These are phyloP conservation scores for Talinum fruticosum DNA, from an alignment of 148 eudicot genomes.

Conservation along the genomic window DNA sequence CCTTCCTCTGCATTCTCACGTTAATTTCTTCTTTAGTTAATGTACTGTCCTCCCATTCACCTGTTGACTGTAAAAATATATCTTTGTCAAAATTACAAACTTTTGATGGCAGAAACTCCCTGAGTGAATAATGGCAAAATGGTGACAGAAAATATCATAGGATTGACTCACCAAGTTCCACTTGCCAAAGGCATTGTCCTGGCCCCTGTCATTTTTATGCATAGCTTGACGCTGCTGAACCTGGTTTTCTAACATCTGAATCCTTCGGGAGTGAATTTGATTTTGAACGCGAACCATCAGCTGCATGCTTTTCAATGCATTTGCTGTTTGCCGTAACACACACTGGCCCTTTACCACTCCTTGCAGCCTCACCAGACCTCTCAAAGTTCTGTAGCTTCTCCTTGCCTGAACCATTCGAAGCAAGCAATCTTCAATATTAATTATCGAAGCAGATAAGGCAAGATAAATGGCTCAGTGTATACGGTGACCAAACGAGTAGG, in stretches of 20 bases:
- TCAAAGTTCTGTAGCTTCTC: conserved; percentile 69
- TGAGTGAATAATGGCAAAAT: neutral
- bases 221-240: conserved; percentile 48
- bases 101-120: neutral
- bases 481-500: neutral
- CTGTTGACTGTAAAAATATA: conserved; percentile 30
- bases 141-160: neutral
- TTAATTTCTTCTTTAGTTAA: conserved; percentile 81
- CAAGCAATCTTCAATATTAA: no score
- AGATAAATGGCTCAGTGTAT: no score
- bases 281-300: conserved; percentile 81
- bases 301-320: conserved; percentile 89
- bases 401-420: conserved; percentile 55
- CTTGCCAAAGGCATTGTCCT: conserved; percentile 54
- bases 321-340: conserved; percentile 72
- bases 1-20: conserved; percentile 62
- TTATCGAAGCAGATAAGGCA: no score
- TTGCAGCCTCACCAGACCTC: conserved; percentile 92
- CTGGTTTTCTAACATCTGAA: conserved; percentile 86
- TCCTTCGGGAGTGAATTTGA: conserved; percentile 78
- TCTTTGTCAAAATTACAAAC: neutral
- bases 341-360: conserved; percentile 82
- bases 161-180: conserved; percentile 42
- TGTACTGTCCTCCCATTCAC: conserved; percentile 84
- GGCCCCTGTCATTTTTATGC: conserved; percentile 48